phyloP scores from a whole-genome alignment of 768 basidiomycete species.

The Suillus weaverae region DNA sequence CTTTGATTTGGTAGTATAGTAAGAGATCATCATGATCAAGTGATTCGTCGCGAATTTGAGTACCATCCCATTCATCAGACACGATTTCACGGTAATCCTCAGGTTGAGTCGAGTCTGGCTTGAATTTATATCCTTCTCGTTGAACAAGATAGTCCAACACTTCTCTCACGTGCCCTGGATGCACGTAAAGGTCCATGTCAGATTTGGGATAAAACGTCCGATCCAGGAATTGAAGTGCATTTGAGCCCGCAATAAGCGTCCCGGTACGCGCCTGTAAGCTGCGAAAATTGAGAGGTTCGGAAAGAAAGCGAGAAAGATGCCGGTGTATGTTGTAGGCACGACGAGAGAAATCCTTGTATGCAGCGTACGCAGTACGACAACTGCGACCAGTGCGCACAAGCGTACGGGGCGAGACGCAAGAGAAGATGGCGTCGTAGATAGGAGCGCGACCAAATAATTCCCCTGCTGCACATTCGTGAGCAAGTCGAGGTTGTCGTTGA shows the following conservation, averaged over 20 bases:
- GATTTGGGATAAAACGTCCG: slow-evolving; percentile 40
- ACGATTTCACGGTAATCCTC: slow-evolving; percentile 13
- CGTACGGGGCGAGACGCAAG: slow-evolving; percentile 18
- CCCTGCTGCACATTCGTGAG: neutral
- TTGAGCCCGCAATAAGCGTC: slow-evolving; percentile 49
- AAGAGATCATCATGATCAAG: slow-evolving; percentile 19
- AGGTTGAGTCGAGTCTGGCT: slow-evolving; percentile 20
- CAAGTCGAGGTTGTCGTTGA: neutral
- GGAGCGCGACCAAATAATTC: slow-evolving; percentile 11
- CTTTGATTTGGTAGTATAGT: slow-evolving; percentile 7
- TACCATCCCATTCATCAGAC: slow-evolving; percentile 13
- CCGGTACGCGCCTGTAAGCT: slow-evolving; percentile 38
- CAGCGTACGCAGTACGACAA: slow-evolving; percentile 16
- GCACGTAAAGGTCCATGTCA: slow-evolving; percentile 48
- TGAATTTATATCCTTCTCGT: slow-evolving; percentile 28
- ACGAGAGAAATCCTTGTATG: slow-evolving; percentile 14
- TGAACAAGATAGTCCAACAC: slow-evolving; percentile 34
- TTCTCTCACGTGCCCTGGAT: slow-evolving; percentile 22
- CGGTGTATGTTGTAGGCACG: slow-evolving; percentile 31
- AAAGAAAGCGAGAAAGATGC: slow-evolving; percentile 34
- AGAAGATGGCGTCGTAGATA: slow-evolving; percentile 12
- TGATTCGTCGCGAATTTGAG: neutral
- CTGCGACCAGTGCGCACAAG: slow-evolving; percentile 19
- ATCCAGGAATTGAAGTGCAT: slow-evolving; percentile 48
- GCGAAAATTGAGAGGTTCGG: slow-evolving; percentile 35